Evolutionary conservation across 371 early-diverging fungal genomes (phyloP).

Genomic region (Entomophthora muscae): DNA sequence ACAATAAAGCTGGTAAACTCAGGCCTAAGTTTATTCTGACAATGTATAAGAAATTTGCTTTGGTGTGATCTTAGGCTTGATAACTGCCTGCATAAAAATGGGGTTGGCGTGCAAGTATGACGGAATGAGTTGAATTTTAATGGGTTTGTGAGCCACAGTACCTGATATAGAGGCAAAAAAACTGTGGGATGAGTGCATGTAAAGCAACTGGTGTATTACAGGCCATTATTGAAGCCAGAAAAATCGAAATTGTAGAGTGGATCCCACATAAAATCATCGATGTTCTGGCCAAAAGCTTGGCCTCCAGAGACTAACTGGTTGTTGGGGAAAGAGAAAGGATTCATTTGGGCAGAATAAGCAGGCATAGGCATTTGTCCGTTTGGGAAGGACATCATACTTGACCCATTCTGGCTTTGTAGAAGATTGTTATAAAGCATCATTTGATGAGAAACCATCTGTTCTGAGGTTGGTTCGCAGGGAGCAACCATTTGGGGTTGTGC

Average conservation of each 20-base stretch:
- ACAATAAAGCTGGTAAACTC: no score
- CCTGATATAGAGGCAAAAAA: no score
- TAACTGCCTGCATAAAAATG: no score
- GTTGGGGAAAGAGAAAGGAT: neutral
- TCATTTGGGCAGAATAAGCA: neutral
- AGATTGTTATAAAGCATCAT: neutral
- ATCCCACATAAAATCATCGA: neutral
- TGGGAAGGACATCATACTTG: neutral
- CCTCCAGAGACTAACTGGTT: neutral
- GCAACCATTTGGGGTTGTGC: neutral
- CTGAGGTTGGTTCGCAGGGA: neutral
- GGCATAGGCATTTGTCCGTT: neutral
- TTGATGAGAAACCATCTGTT: neutral
- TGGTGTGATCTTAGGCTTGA: no score
- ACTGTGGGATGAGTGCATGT: no score
- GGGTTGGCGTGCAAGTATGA: no score
- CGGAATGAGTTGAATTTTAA: no score
- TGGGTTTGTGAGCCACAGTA: no score
- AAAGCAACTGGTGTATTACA: no score
- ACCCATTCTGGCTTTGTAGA: neutral
- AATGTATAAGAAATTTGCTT: no score
- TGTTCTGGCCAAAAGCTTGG: neutral
- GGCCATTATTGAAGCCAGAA: neutral
- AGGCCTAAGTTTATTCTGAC: no score
- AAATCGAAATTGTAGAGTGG: slow-evolving; percentile 1